Evolutionary conservation across 345 rosid genomes (phyloP).

Genomic region (Salix brachista): DNA sequence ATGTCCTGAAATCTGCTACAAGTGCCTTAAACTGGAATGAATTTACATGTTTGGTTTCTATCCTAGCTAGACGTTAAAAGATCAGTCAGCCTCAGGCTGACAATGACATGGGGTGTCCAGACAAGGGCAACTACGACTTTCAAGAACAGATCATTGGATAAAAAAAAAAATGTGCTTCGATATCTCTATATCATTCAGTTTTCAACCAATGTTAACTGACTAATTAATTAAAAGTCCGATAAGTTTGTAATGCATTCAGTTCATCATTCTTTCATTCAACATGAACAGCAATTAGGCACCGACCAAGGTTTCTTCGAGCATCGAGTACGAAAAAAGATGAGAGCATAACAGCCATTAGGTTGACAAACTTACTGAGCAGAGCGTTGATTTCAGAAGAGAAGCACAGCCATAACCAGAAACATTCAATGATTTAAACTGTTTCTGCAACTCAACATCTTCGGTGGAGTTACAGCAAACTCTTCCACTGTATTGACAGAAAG

Average conservation of each 20-base stretch:
- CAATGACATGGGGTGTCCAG: no score
- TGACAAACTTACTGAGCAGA: conserved; percentile 26
- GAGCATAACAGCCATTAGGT: not conserved
- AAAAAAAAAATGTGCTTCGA: no score
- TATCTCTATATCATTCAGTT: no score
- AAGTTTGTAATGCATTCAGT: no score
- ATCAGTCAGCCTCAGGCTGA: no score
- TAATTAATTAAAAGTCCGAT: no score
- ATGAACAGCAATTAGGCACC: not conserved
- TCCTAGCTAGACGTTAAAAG: no score
- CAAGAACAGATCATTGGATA: no score
- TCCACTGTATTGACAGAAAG: conserved; percentile 26
- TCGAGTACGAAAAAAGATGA: not conserved
- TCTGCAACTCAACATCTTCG: conserved; percentile 23
- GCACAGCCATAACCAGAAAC: conserved; percentile 21
- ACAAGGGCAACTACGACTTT: no score
- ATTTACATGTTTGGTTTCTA: no score
- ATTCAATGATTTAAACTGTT: conserved; percentile 25
- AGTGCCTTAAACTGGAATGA: no score
- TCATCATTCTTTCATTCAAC: not conserved
- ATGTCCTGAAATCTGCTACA: not conserved
- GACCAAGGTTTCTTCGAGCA: not conserved
- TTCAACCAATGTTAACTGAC: no score
- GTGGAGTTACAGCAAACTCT: conserved; percentile 28
- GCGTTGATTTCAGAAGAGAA: conserved; percentile 21